These are phyloP conservation scores for Drechslerella stenobrocha DNA, from an alignment of 2,329 filamentous ascomycete genomes.

Conservation along the genomic window DNA sequence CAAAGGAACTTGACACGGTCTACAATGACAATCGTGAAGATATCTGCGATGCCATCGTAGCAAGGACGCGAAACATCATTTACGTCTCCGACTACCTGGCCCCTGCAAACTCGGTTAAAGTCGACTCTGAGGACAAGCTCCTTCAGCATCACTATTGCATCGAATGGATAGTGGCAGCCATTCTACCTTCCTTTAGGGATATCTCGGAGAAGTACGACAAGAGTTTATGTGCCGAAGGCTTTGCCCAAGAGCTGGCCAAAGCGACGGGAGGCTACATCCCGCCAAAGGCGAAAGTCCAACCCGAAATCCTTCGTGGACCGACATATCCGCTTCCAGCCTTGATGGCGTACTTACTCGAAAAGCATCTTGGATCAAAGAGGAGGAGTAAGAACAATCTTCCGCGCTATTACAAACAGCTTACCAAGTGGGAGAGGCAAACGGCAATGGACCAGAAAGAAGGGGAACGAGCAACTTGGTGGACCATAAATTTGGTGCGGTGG, in stretches of 20 bases:
- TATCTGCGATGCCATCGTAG: slow-evolving; percentile 13
- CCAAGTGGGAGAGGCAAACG: neutral
- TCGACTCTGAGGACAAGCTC: slow-evolving; percentile 16
- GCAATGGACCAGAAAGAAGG: neutral
- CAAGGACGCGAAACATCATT: neutral
- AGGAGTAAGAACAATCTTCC: slow-evolving; percentile 22
- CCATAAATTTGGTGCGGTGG: slow-evolving; percentile 26
- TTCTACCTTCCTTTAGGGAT: slow-evolving; percentile 11
- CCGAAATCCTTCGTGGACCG: slow-evolving; percentile 6
- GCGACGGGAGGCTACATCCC: neutral
- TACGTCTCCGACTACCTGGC: slow-evolving; percentile 14
- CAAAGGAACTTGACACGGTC: slow-evolving; percentile 12
- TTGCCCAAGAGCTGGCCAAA: neutral
- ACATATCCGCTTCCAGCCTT: slow-evolving; percentile 27
- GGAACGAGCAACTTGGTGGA: slow-evolving; percentile 12
- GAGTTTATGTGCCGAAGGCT: neutral
- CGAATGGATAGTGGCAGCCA: slow-evolving; percentile 15
- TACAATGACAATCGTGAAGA: slow-evolving; percentile 18
- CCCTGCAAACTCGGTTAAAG: slow-evolving; percentile 3
- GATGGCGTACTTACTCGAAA: slow-evolving; percentile 24
- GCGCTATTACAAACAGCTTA: slow-evolving; percentile 1
- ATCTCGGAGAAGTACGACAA: neutral
- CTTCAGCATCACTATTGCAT: slow-evolving; percentile 24
- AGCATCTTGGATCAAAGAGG: slow-evolving; percentile 13
- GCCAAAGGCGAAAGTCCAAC: neutral